These are phyloP conservation scores for Trichosporon sp. DNA, from an alignment of 1,284 basidiomycete genomes.

Conservation along the genomic window DNA sequence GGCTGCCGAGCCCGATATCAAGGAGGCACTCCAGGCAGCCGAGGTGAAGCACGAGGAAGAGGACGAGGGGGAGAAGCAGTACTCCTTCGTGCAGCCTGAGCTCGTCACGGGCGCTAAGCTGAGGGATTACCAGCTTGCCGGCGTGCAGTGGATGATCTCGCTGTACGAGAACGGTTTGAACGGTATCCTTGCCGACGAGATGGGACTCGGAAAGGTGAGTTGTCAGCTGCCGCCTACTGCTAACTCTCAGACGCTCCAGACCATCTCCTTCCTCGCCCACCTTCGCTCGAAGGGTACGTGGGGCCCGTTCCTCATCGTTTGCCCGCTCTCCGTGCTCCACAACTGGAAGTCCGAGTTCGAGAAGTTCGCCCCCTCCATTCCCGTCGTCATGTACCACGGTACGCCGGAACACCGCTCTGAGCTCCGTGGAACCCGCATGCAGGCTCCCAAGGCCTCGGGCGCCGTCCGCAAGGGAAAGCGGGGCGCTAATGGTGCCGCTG, in stretches of 20 bases:
- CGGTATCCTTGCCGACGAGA: conserved; percentile 80
- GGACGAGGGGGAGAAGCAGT: conserved; percentile 43
- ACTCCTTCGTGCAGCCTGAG: conserved; percentile 66
- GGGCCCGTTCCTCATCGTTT: conserved; percentile 84
- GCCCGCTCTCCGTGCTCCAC: conserved; percentile 85
- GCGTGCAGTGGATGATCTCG: conserved; percentile 93
- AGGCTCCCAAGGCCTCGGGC: conserved; percentile 38
- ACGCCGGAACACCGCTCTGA: conserved; percentile 73
- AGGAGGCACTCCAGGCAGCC: neutral
- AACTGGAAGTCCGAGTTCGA: conserved; percentile 90
- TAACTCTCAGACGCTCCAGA: conserved; percentile 75
- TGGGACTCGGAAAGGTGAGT: conserved; percentile 82
- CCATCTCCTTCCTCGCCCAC: conserved; percentile 87
- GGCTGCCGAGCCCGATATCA: conserved; percentile 15
- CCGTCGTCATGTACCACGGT: conserved; percentile 82
- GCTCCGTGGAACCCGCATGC: conserved; percentile 64
- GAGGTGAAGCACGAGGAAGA: conserved; percentile 31
- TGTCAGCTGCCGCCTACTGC: neutral
- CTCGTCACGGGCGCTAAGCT: conserved; percentile 81
- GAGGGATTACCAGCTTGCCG: conserved; percentile 90
- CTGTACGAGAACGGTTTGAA: conserved; percentile 92
- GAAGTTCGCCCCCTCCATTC: conserved; percentile 74
- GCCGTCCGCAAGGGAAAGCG: conserved; percentile 40
- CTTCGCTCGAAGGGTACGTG: conserved; percentile 74
- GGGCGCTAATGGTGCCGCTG: conserved; percentile 23